phyloP scores from a whole-genome alignment of 176 grass and related monocot genomes.

The Musa schizocarpa region DNA sequence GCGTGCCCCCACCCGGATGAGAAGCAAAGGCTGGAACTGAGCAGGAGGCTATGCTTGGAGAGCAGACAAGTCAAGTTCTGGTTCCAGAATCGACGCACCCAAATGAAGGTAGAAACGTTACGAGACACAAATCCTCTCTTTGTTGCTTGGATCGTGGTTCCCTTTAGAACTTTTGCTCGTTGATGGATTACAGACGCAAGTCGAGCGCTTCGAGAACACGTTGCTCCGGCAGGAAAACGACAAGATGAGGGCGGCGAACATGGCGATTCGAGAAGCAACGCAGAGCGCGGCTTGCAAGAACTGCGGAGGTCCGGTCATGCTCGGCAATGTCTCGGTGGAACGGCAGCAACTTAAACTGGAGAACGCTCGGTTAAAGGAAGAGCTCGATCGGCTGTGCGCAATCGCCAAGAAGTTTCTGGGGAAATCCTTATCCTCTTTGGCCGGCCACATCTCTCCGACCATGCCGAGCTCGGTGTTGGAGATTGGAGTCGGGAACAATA shows the following conservation, averaged over 20 bases:
- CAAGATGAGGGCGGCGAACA: constrained; percentile 81
- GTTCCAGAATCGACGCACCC: constrained; percentile 44
- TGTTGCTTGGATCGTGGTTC: not conserved
- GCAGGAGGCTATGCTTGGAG: constrained; percentile 26
- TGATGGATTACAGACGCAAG: constrained; percentile 50
- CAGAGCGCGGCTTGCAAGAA: constrained; percentile 70
- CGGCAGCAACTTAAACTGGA: constrained; percentile 88
- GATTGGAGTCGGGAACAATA: constrained; percentile 51
- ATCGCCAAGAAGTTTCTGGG: constrained; percentile 91
- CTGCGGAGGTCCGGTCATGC: constrained; percentile 70
- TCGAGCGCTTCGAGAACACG: constrained; percentile 91
- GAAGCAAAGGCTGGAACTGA: constrained; percentile 32
- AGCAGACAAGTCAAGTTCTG: constrained; percentile 41
- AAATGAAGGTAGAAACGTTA: constrained; percentile 24
- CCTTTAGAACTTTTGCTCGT: not conserved
- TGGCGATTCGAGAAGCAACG: constrained; percentile 86
- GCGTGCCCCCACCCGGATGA: constrained; percentile 35
- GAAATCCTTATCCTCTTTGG: constrained; percentile 40
- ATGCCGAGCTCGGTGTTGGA: constrained; percentile 59
- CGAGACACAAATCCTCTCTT: not conserved
- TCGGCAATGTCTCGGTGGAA: constrained; percentile 71
- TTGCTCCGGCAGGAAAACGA: constrained; percentile 85
- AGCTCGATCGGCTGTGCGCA: constrained; percentile 73
- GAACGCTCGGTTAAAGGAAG: constrained; percentile 92
- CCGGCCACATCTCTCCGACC: constrained; percentile 9